A percentile compares a stretch with the other conserved stretches of the same genome.
Evolutionary conservation across 176 grass and related monocot species (phyloP).

Genomic region (Lolium rigidum): DNA sequence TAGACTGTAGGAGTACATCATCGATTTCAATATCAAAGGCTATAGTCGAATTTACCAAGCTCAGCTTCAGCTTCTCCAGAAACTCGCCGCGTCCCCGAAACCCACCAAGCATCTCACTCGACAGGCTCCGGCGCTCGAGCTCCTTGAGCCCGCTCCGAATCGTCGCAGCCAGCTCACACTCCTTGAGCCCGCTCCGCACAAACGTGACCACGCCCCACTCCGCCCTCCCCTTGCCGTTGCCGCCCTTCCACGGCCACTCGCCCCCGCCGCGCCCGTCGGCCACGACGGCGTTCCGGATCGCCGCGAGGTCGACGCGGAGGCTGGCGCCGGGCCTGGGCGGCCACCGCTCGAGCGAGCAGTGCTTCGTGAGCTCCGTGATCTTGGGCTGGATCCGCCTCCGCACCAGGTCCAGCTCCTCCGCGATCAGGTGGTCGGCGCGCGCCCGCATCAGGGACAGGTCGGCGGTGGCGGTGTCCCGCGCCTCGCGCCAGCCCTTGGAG

Average conservation of each 20-base stretch:
- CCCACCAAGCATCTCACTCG: constrained; percentile 58
- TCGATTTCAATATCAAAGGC: neutral
- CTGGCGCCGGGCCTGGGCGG: constrained; percentile 41
- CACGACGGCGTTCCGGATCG: constrained; percentile 55
- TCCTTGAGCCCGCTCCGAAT: constrained; percentile 72
- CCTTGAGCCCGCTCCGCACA: constrained; percentile 72
- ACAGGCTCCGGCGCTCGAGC: constrained; percentile 70
- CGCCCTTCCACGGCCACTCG: constrained; percentile 29
- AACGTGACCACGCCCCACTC: constrained; percentile 75
- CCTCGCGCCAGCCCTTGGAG: too few species aligned
- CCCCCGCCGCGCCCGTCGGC: constrained; percentile 41
- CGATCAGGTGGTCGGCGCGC: constrained; percentile 72
- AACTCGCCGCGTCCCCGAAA: constrained; percentile 61
- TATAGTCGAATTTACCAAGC: constrained; percentile 50
- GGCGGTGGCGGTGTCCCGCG: too few species aligned
- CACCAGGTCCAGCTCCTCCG: constrained; percentile 72
- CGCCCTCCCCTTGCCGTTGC: constrained; percentile 44
- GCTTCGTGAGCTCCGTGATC: constrained; percentile 71
- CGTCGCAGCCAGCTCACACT: constrained; percentile 61
- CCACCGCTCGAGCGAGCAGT: constrained; percentile 64
- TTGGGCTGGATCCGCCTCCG: constrained; percentile 74
- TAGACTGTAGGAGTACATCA: neutral
- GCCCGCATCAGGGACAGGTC: constrained; percentile 71
- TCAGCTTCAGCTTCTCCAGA: constrained; percentile 76
- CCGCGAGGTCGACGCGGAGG: constrained; percentile 69